Evolutionary conservation across 75 land plant genomes (phyloP).

Genomic region (Cunninghamia lanceolata): DNA sequence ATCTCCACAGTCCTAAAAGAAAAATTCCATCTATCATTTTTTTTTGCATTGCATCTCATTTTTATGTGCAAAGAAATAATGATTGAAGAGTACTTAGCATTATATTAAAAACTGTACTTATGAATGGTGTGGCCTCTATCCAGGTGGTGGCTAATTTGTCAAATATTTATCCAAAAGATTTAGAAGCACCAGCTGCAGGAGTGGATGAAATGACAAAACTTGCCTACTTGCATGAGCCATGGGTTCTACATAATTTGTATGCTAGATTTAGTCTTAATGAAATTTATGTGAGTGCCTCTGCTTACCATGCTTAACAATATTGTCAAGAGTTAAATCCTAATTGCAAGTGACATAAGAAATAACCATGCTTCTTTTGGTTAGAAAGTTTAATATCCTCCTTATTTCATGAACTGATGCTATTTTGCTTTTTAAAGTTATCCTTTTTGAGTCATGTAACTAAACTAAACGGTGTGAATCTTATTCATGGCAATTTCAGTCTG

Average conservation of each 20-base stretch:
- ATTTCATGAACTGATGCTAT: neutral
- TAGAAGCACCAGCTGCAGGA: constrained; percentile 66
- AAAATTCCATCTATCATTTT: neutral
- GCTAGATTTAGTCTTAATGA: constrained; percentile 66
- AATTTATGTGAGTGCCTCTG: constrained; percentile 55
- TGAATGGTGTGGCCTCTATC: neutral
- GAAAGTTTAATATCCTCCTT: neutral
- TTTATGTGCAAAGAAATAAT: neutral
- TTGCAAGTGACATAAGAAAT: neutral
- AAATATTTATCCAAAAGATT: constrained; percentile 45
- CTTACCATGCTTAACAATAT: neutral
- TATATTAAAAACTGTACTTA: neutral
- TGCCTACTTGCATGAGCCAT: constrained; percentile 74
- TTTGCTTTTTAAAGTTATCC: neutral
- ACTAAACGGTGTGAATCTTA: neutral
- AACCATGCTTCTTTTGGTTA: too few species aligned
- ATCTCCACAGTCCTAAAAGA: neutral
- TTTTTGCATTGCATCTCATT: neutral
- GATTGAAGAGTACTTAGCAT: neutral
- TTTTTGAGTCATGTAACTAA: neutral
- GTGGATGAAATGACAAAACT: constrained; percentile 77
- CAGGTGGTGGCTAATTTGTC: constrained; percentile 45
- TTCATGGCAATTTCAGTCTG: neutral
- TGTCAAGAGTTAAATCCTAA: neutral
- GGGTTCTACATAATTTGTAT: constrained; percentile 62